phyloP scores from a whole-genome alignment of 345 rosid genomes.

The Capsella bursapastoris region DNA sequence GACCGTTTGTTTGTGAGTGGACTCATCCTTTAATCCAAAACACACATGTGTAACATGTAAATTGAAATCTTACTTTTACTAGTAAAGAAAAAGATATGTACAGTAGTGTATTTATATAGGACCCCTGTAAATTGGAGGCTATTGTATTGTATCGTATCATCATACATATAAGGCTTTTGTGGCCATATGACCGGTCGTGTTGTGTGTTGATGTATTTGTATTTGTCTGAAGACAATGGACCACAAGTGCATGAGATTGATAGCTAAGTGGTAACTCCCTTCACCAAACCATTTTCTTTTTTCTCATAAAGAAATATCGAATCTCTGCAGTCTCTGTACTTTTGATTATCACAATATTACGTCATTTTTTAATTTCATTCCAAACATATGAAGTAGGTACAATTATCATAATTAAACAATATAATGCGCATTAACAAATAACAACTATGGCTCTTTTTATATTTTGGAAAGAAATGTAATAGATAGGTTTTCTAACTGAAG shows the following conservation, averaged over 20 bases:
- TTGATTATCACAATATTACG: background rate
- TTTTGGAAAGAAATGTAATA: conserved; percentile 1
- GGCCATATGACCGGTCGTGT: conserved; percentile 22
- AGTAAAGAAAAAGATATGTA: background rate
- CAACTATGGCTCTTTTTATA: background rate
- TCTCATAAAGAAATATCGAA: conserved; percentile 3
- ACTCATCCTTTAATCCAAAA: background rate
- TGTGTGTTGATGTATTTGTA: conserved; percentile 12
- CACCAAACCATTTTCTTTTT: conserved; percentile 38
- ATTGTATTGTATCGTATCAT: conserved; percentile 2
- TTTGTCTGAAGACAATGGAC: conserved; percentile 22
- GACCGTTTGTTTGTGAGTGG: conserved; percentile 9
- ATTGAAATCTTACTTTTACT: background rate
- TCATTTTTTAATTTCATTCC: background rate
- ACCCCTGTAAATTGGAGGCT: conserved; percentile 2
- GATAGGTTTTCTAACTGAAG: background rate
- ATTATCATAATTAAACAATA: background rate
- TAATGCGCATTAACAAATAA: no score
- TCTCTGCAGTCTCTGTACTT: background rate
- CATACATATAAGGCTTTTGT: conserved; percentile 12
- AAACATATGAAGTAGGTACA: background rate
- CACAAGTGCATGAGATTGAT: conserved; percentile 33
- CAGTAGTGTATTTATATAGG: conserved; percentile 14
- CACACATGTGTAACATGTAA: background rate
- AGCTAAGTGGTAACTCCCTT: conserved; percentile 28